Evolutionary conservation across 2,329 filamentous ascomycete genomes (phyloP).

Genomic region (Myotisia sp.): DNA sequence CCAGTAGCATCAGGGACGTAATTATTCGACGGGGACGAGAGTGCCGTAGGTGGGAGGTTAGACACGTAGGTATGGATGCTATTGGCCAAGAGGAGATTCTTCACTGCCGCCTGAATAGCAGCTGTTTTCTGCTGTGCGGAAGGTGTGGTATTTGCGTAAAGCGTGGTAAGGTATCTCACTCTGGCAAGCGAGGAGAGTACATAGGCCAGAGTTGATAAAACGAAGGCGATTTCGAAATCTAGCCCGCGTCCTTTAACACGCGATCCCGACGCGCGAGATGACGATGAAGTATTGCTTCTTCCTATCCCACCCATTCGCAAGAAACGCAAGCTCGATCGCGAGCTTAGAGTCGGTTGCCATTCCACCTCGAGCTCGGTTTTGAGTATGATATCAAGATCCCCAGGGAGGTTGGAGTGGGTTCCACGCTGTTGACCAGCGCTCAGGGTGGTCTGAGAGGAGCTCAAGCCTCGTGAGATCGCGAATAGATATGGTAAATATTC

Average conservation of each 20-base stretch:
- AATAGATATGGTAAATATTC: constrained; percentile 75
- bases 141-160: constrained; percentile 54
- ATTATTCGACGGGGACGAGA: constrained; percentile 35
- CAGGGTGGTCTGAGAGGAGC: constrained; percentile 30
- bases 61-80: constrained; percentile 62
- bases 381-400: constrained; percentile 54
- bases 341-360: constrained; percentile 67
- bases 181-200: constrained; percentile 60
- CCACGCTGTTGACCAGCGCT: constrained; percentile 3
- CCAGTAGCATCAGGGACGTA: constrained; percentile 3
- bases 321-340: constrained; percentile 19
- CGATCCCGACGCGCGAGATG: neutral
- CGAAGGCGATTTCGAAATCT: constrained; percentile 71
- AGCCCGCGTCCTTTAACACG: constrained; percentile 59
- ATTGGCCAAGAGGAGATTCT: constrained; percentile 61
- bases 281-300: constrained; percentile 38
- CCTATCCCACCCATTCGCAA: constrained; percentile 11
- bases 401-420: constrained; percentile 16
- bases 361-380: constrained; percentile 52
- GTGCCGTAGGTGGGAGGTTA: constrained; percentile 31
- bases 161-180: constrained; percentile 49
- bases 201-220: constrained; percentile 61
- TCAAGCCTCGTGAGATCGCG: constrained; percentile 60
- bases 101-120: constrained; percentile 60
- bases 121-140: constrained; percentile 53